Percentiles rank a stretch among this genome's conserved stretches.
phyloP scores from a whole-genome alignment of 345 rosid species.

The Geranium rotundifolium region DNA sequence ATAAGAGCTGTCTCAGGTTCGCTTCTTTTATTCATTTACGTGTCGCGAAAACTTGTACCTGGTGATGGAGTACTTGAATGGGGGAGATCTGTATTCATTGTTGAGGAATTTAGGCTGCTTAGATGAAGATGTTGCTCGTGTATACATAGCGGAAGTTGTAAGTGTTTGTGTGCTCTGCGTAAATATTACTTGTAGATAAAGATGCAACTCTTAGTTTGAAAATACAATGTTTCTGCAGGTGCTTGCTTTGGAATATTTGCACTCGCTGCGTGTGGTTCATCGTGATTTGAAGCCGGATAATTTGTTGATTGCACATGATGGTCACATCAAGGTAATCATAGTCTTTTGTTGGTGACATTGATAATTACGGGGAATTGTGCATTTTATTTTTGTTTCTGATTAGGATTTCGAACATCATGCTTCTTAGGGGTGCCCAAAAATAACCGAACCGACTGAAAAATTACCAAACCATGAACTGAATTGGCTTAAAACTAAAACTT shows the following conservation, averaged over 20 bases:
- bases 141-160: slow-evolving; percentile 98
- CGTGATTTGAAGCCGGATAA: slow-evolving; percentile 99
- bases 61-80: slow-evolving; percentile 99
- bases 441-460: too few relatives aligned
- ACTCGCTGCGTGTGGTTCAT: slow-evolving; percentile 87
- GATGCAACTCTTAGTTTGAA: neutral
- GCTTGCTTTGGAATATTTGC: slow-evolving; percentile 94
- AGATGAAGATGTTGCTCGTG: slow-evolving; percentile 95
- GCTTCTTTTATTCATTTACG: slow-evolving; percentile 98
- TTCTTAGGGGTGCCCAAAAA: too few relatives aligned
- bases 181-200: neutral
- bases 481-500: too few relatives aligned
- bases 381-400: too few relatives aligned
- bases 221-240: slow-evolving; percentile 34
- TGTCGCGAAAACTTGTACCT: slow-evolving; percentile 97
- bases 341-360: neutral
- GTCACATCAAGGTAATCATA: slow-evolving; percentile 79
- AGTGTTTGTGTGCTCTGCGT: slow-evolving; percentile 19
- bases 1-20: slow-evolving; percentile 59
- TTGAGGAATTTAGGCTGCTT: slow-evolving; percentile 96
- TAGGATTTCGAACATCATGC: too few relatives aligned
- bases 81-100: slow-evolving; percentile 93
- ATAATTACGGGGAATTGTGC: too few relatives aligned
- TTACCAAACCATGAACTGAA: too few relatives aligned
- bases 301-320: slow-evolving; percentile 96